These are phyloP conservation scores for Ampelocalamus luodianensis DNA, from an alignment of 176 grass and related monocot genomes.

Conservation along the genomic window DNA sequence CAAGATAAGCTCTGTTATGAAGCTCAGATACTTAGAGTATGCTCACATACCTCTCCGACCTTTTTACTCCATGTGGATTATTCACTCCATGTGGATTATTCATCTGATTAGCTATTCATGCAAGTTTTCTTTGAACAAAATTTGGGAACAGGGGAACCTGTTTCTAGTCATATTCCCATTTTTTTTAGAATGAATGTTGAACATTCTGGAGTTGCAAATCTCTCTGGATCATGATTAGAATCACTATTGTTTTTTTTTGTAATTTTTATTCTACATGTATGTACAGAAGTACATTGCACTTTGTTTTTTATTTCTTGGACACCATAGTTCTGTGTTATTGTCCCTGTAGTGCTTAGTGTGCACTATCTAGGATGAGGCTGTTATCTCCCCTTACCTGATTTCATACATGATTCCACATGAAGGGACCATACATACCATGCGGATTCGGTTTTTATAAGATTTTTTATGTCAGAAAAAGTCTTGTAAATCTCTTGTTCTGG, in stretches of 20 bases:
- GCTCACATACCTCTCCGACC: conserved; percentile 31
- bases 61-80: conserved; percentile 25
- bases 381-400: conserved; percentile 18
- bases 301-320: background rate
- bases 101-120: background rate
- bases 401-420: background rate
- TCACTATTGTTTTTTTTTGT: background rate
- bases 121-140: conserved; percentile 21
- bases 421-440: background rate
- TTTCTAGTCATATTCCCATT: conserved; percentile 24
- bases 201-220: background rate
- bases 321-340: background rate
- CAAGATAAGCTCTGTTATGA: conserved; percentile 91
- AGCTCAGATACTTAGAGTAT: conserved; percentile 95
- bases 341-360: conserved; percentile 4
- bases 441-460: background rate
- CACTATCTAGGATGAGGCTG: background rate
- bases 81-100: conserved; percentile 10
- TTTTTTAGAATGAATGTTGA: conserved; percentile 32
- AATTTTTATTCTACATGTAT: conserved; percentile 15
- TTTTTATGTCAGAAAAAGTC: background rate
- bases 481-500: conserved; percentile 4
- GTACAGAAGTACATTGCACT: background rate
- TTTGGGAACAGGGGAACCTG: background rate
- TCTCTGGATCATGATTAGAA: background rate